Percentiles rank a stretch among this genome's conserved stretches.
Conservation (phyloP, 352 stramenopile genomes). For the Pythium brachiatum region DNA sequence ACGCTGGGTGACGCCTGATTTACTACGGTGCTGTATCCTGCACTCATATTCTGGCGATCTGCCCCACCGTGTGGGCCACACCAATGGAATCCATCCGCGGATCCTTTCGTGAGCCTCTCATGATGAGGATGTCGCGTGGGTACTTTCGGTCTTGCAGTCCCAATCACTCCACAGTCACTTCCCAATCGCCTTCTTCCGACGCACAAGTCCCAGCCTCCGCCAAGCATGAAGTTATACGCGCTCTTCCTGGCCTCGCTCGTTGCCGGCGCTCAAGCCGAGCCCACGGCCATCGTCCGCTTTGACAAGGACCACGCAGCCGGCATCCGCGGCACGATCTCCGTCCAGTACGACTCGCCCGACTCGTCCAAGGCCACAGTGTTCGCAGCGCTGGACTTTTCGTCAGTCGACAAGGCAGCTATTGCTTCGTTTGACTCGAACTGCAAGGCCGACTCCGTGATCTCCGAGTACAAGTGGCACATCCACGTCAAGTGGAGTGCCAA, state of each 20-base stretch:
- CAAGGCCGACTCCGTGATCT: slow-evolving; percentile 2
- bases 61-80: too few relatives aligned
- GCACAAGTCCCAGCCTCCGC: background rate
- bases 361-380: slow-evolving; percentile 35
- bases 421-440: slow-evolving; percentile 37
- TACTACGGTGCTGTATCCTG: too few relatives aligned
- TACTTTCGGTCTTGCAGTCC: too few relatives aligned
- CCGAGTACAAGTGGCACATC: slow-evolving; percentile 36
- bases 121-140: too few relatives aligned
- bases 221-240: background rate
- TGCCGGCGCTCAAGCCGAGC: background rate
- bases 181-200: background rate
- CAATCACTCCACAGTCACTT: background rate
- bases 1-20: too few relatives aligned
- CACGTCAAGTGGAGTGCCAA: slow-evolving; percentile 34
- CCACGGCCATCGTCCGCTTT: slow-evolving; percentile 35
- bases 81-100: too few relatives aligned
- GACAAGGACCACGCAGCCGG: slow-evolving; percentile 32
- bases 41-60: too few relatives aligned
- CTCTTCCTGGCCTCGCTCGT: background rate
- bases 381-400: slow-evolving; percentile 38
- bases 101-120: too few relatives aligned
- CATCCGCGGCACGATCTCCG: slow-evolving; percentile 34
- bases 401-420: slow-evolving; percentile 34
- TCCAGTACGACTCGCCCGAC: slow-evolving; percentile 33